Evolutionary conservation across 116 monocot genomes (phyloP).

Genomic region (Phalaenopsis hybrid): DNA sequence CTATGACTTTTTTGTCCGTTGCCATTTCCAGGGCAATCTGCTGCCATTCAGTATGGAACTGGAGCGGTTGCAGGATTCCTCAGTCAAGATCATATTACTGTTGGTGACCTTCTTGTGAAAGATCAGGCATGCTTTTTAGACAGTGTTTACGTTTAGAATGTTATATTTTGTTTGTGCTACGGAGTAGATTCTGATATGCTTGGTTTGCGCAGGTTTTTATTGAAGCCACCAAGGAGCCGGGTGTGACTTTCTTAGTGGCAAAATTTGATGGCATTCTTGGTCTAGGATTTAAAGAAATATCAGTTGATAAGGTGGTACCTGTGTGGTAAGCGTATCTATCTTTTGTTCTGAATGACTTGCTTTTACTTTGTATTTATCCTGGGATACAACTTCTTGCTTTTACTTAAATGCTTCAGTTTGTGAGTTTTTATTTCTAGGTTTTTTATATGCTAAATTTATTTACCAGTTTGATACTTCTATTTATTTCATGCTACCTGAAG

Average conservation of each 20-base stretch:
- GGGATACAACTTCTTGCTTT: not conserved
- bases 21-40: conserved; percentile 55
- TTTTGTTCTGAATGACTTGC: not conserved
- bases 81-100: conserved; percentile 58
- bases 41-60: conserved; percentile 75
- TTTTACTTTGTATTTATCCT: not conserved
- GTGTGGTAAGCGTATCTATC: conserved; percentile 26
- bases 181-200: not conserved
- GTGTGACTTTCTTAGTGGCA: conserved; percentile 34
- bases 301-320: conserved; percentile 41
- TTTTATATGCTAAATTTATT: not conserved
- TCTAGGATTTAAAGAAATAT: conserved; percentile 48
- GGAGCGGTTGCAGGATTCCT: conserved; percentile 80
- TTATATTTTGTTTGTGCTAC: not conserved
- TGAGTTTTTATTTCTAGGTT: not conserved
- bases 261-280: conserved; percentile 63
- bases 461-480: too few relatives aligned
- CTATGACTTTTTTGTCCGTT: conserved; percentile 1
- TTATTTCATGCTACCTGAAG: too few relatives aligned
- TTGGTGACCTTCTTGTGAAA: conserved; percentile 67
- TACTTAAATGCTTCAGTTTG: not conserved
- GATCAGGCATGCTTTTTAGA: conserved; percentile 44
- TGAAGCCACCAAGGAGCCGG: conserved; percentile 46
- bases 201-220: not conserved
- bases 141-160: not conserved